Base-by-base conservation (phyloP, 257 asterid species). In the Handroanthus guayacan region DNA sequence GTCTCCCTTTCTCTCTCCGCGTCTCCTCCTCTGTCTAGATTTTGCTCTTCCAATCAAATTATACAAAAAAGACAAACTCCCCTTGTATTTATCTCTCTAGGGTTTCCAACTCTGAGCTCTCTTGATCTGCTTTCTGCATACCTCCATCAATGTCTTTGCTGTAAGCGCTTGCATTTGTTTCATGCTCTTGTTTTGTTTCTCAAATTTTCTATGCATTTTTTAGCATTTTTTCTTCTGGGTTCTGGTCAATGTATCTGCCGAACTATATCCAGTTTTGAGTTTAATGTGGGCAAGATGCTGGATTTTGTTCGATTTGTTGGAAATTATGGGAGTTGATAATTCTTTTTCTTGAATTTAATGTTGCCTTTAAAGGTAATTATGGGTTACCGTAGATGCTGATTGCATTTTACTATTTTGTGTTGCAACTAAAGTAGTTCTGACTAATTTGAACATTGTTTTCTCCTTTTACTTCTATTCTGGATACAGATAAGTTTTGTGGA, bases 11-110 rank as follows among this genome's bases (percentile, higher is more conserved):
- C 83, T 67, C 80, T 69, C 80, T 67, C 71, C 63, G 73, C 76
- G 77, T 75, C 75, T 14, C 66, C 71, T 14, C 66, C 82, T 43
- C 81, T 80, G 76, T 54, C 82, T 67, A 58, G 77, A 79, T 56
- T 81, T 44, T 71, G 57, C 62, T 37, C 60, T 55, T 75, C 86
- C 85, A 81, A 68, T 76, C 89, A 83, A 78, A 80, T 82, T 80
- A 44, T 69, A 62, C 72, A 78, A 50, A 66, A 38, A 61, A 58
- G 56, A 55, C 52, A 38, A 78, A 12, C 39, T 43, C 17, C 77
- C 62, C 78, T 62, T 58, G 36, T 16, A 20, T 6, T 62, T 61
- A 56, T 68, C 75, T 80, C 37, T 67, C 78, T 43, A 89, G 92
- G 89, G 88, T 82, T 84, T 82, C 72, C 84, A 55, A 20, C 71